Evolutionary conservation across 352 stramenopile genomes (phyloP).

Genomic region (Phytophthora chlamydospora): DNA sequence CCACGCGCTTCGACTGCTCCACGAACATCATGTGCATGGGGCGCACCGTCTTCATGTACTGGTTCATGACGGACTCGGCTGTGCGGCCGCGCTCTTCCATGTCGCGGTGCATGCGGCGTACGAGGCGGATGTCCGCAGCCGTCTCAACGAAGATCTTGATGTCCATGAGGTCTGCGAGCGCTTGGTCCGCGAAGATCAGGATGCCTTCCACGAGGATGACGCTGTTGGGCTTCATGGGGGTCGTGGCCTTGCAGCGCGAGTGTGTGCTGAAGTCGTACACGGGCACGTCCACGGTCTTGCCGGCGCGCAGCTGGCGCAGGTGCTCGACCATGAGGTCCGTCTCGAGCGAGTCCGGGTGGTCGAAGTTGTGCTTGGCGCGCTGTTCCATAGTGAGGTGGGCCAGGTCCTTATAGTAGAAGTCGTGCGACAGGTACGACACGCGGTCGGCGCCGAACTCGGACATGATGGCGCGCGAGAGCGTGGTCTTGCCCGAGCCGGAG

Average conservation of each 20-base stretch:
- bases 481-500: constrained; percentile 93
- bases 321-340: constrained; percentile 94
- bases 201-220: constrained; percentile 98
- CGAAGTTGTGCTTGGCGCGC: constrained; percentile 95
- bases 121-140: constrained; percentile 93
- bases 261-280: constrained; percentile 97
- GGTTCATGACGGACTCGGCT: constrained; percentile 94
- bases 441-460: constrained; percentile 87
- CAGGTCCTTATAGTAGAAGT: constrained; percentile 98
- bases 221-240: constrained; percentile 85
- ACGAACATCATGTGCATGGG: constrained; percentile 99
- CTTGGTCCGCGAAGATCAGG: constrained; percentile 94
- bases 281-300: constrained; percentile 91
- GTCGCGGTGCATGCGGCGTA: constrained; percentile 93
- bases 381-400: constrained; percentile 88
- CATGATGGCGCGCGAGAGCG: constrained; percentile 90
- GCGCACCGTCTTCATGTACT: constrained; percentile 98
- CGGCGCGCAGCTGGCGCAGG: constrained; percentile 84
- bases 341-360: constrained; percentile 97
- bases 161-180: constrained; percentile 93
- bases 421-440: constrained; percentile 95
- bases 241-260: constrained; percentile 79
- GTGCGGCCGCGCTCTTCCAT: constrained; percentile 94
- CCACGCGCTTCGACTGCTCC: constrained; percentile 95
- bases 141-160: constrained; percentile 99